Percentiles rank a stretch among this genome's conserved stretches.
Evolutionary conservation across 768 basidiomycete genomes (phyloP).

Genomic region (Russula ochroleuca): DNA sequence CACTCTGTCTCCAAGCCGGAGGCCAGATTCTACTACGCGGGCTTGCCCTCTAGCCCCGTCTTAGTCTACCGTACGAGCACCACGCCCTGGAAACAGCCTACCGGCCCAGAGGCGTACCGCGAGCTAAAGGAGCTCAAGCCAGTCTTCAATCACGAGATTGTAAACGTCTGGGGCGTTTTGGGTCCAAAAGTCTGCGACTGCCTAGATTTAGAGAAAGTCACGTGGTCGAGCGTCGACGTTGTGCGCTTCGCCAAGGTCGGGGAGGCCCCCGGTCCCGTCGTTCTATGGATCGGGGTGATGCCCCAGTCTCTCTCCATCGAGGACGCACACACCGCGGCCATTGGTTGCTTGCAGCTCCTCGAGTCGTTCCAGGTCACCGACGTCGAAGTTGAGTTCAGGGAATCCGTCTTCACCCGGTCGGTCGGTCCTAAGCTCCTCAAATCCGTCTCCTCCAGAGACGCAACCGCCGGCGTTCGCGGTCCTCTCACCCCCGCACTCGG

Average conservation of each 20-base stretch:
- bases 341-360: conserved; percentile 32
- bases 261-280: conserved; percentile 27
- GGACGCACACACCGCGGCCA: conserved; percentile 32
- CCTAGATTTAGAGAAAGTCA: conserved; percentile 32
- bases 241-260: conserved; percentile 34
- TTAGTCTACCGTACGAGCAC: conserved; percentile 4
- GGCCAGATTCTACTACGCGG: neutral
- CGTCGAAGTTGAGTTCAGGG: conserved; percentile 36
- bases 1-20: too few species aligned
- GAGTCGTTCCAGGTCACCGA: conserved; percentile 31
- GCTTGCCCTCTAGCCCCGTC: conserved; percentile 7
- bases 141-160: conserved; percentile 33
- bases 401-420: conserved; percentile 28
- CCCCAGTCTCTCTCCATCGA: conserved; percentile 31
- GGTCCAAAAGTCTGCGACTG: conserved; percentile 27
- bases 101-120: conserved; percentile 5
- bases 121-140: conserved; percentile 30
- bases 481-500: conserved; percentile 39
- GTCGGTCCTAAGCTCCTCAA: conserved; percentile 34
- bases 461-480: too few species aligned
- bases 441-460: too few species aligned
- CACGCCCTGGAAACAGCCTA: neutral
- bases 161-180: conserved; percentile 30
- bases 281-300: conserved; percentile 36
- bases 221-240: conserved; percentile 35